Percentiles rank a stretch among this genome's conserved stretches.
Evolutionary conservation across 345 rosid genomes (phyloP).

Genomic region (Zanthoxylum bungeanum): DNA sequence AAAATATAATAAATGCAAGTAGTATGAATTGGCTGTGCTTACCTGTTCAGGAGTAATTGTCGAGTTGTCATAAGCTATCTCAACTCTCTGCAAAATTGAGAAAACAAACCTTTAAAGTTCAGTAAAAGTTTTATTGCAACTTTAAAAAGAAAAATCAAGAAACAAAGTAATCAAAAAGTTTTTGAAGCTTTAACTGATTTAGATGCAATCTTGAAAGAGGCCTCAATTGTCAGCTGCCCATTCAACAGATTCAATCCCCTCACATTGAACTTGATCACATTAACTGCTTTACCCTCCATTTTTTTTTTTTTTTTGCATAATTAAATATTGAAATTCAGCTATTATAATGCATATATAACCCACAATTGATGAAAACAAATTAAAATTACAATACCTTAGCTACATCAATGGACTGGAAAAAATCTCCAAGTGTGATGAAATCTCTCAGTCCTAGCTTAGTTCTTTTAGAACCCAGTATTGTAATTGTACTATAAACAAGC

Average conservation of each 20-base stretch:
- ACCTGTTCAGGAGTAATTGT: conserved; percentile 82
- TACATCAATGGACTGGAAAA: conserved; percentile 70
- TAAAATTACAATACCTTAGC: conserved; percentile 41
- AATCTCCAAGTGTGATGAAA: conserved; percentile 74
- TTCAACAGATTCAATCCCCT: conserved; percentile 66
- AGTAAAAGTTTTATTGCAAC: neutral
- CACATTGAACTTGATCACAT: conserved; percentile 79
- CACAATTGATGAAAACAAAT: neutral
- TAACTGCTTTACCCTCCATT: conserved; percentile 88
- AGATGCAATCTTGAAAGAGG: conserved; percentile 67
- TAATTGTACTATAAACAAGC: conserved; percentile 72
- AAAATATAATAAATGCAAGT: neutral
- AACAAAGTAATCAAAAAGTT: neutral
- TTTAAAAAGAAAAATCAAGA: neutral
- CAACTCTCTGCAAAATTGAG: conserved; percentile 55
- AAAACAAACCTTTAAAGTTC: conserved; percentile 8
- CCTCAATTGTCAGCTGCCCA: conserved; percentile 73
- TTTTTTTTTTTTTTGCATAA: conserved; percentile 26
- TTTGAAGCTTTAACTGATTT: conserved; percentile 43
- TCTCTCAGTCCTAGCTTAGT: conserved; percentile 85
- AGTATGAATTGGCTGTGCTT: neutral
- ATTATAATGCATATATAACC: too few species aligned
- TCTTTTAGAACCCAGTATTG: conserved; percentile 73
- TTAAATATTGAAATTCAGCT: conserved; percentile 27
- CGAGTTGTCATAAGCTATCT: conserved; percentile 60